Evolutionary conservation across 768 basidiomycete species (phyloP), one percentile per base, ranked within the genome.

Genomic region (Dictyophora rubrovolvata): DNA sequence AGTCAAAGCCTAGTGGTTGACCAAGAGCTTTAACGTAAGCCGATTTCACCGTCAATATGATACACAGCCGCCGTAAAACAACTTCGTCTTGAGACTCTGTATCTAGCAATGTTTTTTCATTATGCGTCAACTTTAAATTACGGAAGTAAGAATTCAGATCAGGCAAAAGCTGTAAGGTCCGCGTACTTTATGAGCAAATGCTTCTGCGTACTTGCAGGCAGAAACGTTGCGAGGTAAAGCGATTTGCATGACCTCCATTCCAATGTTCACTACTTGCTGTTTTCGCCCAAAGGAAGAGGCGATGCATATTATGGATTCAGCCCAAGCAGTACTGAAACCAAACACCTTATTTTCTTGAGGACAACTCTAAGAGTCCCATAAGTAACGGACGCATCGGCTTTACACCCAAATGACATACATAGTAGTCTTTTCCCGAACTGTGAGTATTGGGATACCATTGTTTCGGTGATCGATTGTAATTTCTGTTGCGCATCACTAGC

Each of bases 21-120:
- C 88, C 90, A 61, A 91, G 84, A 0, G 90, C 90, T 64, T 85
- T 84, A 72, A 89, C 84, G 69, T 92, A 91, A 2, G 90, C 83
- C 21, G 85, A 76, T 65, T 92, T 93, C 66, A 92, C 77, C 1
- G 89, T 80, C 35, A 92, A 81, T 52, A 90, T 75, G 67, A 89
- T 86, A 69, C 81, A 87, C 2, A 92, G 74, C 1, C 90, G 80
- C 11, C 87, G 84, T 35, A 92, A 78, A 20, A 83, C 76, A 57
- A 83, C 74, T 23, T 86, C 83, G 62, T 87, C 85, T 1, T 76
- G 74, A 28, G 76, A 73, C 20, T 77, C 77, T 54, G 76, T 73
- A 0, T 72, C 66, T 54, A 87, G 72, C 63, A 80, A 81, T 37
- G 74, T 69, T 51, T 82, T 66, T 62, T 90, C 87, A 20, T 73